Conservation (phyloP, 306 rosid genomes). For the Pterocarpus macrocarpus region DNA sequence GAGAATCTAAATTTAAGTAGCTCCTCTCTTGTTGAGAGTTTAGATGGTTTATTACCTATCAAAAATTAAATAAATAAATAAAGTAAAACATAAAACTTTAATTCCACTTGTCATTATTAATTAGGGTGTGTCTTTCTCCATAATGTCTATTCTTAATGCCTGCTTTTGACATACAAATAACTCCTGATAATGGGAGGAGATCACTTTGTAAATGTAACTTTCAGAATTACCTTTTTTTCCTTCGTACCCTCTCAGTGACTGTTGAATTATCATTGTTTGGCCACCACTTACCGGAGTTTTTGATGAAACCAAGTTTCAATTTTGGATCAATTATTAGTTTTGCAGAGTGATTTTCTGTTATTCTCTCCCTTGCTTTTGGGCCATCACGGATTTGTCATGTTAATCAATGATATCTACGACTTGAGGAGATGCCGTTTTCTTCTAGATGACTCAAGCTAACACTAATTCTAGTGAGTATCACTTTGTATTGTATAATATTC, state of each 20-base stretch:
- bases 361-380: not conserved
- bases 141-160: too few relatives aligned
- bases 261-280: conserved; percentile 5
- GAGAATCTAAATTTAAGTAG: too few relatives aligned
- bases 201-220: conserved; percentile 52
- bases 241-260: not conserved
- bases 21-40: too few relatives aligned
- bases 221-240: conserved; percentile 33
- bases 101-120: too few relatives aligned
- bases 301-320: not conserved
- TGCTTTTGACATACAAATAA: too few relatives aligned
- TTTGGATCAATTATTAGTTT: not conserved
- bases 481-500: too few relatives aligned
- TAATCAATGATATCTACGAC: not conserved
- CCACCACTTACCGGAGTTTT: not conserved
- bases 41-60: too few relatives aligned
- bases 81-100: too few relatives aligned
- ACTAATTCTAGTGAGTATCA: too few relatives aligned
- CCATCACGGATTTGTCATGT: not conserved
- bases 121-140: too few relatives aligned
- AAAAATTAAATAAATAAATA: too few relatives aligned
- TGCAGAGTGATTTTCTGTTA: not conserved
- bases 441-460: too few relatives aligned
- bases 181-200: not conserved
- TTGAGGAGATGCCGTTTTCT: not conserved